Evolutionary conservation across 2,329 filamentous ascomycete species (phyloP).

Genomic region (Lachnellula cervina): DNA sequence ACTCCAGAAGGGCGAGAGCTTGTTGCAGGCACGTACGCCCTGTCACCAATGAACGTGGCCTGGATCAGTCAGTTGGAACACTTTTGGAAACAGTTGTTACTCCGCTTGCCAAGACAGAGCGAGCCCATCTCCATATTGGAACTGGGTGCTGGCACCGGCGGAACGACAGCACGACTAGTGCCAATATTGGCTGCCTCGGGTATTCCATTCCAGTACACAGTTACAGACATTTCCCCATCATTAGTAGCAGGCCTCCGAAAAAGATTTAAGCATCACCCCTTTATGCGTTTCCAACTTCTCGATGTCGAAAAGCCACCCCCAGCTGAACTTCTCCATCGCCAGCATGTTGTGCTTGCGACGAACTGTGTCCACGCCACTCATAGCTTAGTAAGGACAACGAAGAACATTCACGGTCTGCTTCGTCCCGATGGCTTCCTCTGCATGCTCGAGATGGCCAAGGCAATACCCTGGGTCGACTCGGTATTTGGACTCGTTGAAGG

Average conservation of each 20-base stretch:
- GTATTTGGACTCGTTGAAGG: conserved; percentile 19
- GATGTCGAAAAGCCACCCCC: conserved; percentile 11
- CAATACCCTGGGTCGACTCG: conserved; percentile 4
- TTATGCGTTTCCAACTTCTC: conserved; percentile 17
- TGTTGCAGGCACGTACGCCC: conserved; percentile 23
- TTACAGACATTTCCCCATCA: conserved; percentile 38
- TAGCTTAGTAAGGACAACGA: neutral
- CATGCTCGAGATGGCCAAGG: conserved; percentile 11
- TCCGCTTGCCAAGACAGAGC: neutral
- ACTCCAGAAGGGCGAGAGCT: conserved; percentile 16
- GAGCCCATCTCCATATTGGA: conserved; percentile 37
- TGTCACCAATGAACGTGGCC: conserved; percentile 15
- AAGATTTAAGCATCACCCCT: conserved; percentile 19
- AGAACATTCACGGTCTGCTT: conserved; percentile 11
- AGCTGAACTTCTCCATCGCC: conserved; percentile 6
- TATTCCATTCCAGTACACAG: conserved; percentile 36
- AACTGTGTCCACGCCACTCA: conserved; percentile 20
- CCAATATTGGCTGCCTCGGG: conserved; percentile 21
- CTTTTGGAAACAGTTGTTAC: conserved; percentile 7
- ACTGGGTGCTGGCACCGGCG: conserved; percentile 41
- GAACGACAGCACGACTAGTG: conserved; percentile 35
- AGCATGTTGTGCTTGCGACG: conserved; percentile 15
- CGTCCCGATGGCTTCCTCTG: conserved; percentile 13
- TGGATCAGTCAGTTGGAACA: conserved; percentile 6
- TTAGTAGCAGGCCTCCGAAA: conserved; percentile 24